Base-by-base conservation (phyloP, 192 early-diverging fungal genomes). In the Oehlia diaphana region DNA sequence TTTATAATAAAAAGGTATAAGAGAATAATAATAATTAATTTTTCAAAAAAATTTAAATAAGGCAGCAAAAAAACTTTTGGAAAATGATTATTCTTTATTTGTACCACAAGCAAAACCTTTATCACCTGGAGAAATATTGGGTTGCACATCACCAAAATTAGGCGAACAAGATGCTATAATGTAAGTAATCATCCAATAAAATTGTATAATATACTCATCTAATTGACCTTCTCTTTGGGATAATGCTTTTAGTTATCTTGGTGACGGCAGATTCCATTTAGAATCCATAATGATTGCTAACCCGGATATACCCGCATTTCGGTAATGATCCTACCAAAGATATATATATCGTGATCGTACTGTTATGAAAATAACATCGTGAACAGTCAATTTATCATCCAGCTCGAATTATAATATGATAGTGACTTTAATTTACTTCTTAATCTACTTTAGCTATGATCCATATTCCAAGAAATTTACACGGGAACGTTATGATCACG, bases 261-360 rank as follows among this genome's bases (percentile, higher is more conserved):
- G 96, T 42, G 98, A 99, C 79, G 98, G 98, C 3, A 88, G 97
- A 58, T 99, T 99, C 84, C 98, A 99, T 87, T 87, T 99, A 37
- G 98, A 99, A 84, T 94, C 97, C 26, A 97, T 98, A 76, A 98
- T 99, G 98, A 98, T 99, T 67, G 93, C 95, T 74, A 99, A 99
- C 80, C 97, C 97, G 1, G 84, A 88, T 0, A 80, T 99, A 66
- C 91, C 94, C 26, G 94, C 96, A 14, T 98, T 93, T 84, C 92
- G 95, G 74, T 93, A 74, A 63, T 53, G 12, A 61, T 72, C 44
- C 74, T 67, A n/a, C 58, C 21, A 28, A 31, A 58, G 12, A 16
- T n/a, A 19, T 23, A 19, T 23, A 39, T 49, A 47, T 31, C 3
- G 61, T 21, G 8, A 73, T 12, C n/a, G 35, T 67, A 63, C 63